Conservation (phyloP, 345 rosid species). For the sweet orange (Citrus sinensis) region DVS_A1.0 CM039163.1:7216501-7217000, state of each 20-base stretch:
- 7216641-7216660: not conserved
- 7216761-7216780: not conserved
- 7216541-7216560: not conserved
- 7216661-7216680: slow-evolving; percentile 4
- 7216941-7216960: not conserved
- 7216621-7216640: not conserved
- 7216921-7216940: too few relatives aligned
- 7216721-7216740: slow-evolving; percentile 27
- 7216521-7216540: not conserved
- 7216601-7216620: not conserved
- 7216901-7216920: too few relatives aligned
- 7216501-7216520: too few relatives aligned
- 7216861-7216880: too few relatives aligned
- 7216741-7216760: slow-evolving; percentile 10
- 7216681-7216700: not conserved
- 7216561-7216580: not conserved
- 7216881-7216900: too few relatives aligned
- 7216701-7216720: not conserved
- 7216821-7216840: too few relatives aligned
- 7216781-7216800: slow-evolving; percentile 12
- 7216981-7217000: slow-evolving; percentile 13
- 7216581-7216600: slow-evolving; percentile 1
- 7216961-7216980: slow-evolving; percentile 19
- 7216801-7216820: too few relatives aligned
- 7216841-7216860: too few relatives aligned